Conservation (phyloP, 148 eudicot species). For the Rhododendron griersonianum region DNA sequence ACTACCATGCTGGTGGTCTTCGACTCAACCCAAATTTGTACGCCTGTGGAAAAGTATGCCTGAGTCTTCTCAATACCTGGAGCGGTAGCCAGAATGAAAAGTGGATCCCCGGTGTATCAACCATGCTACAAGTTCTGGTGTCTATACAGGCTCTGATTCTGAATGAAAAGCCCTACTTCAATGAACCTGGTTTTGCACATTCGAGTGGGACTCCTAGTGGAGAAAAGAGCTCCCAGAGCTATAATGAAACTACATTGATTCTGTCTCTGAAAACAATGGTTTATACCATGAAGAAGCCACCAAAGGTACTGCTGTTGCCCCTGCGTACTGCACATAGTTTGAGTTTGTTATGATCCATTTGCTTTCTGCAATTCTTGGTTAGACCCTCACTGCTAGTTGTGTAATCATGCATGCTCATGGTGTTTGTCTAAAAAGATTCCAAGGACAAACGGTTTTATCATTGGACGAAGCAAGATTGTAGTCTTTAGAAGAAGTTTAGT, state of each 20-base stretch:
- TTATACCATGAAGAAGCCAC: constrained; percentile 59
- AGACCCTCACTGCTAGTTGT: not conserved
- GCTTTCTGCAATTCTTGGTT: not conserved
- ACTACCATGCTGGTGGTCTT: constrained; percentile 76
- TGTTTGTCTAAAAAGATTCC: not conserved
- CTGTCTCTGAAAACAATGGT: constrained; percentile 69
- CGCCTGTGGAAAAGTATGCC: constrained; percentile 72
- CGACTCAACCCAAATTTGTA: constrained; percentile 77
- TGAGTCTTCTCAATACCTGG: constrained; percentile 90
- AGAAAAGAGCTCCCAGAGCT: constrained; percentile 31
- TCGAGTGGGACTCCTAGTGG: constrained; percentile 30
- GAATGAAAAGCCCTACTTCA: constrained; percentile 68
- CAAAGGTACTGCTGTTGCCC: constrained; percentile 49
- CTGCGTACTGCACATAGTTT: not conserved
- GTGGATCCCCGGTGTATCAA: constrained; percentile 68
- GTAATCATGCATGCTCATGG: not conserved
- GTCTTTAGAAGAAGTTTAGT: not conserved
- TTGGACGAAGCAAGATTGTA: not conserved
- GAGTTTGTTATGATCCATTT: not conserved
- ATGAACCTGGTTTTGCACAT: constrained; percentile 59
- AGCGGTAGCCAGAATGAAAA: constrained; percentile 48
- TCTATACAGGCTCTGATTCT: constrained; percentile 85
- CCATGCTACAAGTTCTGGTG: constrained; percentile 73
- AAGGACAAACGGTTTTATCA: not conserved
- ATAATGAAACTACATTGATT: constrained; percentile 54